These are phyloP conservation scores for Fusarium marasasianum DNA, from an alignment of 2,329 filamentous ascomycete genomes.

Conservation along the genomic window DNA sequence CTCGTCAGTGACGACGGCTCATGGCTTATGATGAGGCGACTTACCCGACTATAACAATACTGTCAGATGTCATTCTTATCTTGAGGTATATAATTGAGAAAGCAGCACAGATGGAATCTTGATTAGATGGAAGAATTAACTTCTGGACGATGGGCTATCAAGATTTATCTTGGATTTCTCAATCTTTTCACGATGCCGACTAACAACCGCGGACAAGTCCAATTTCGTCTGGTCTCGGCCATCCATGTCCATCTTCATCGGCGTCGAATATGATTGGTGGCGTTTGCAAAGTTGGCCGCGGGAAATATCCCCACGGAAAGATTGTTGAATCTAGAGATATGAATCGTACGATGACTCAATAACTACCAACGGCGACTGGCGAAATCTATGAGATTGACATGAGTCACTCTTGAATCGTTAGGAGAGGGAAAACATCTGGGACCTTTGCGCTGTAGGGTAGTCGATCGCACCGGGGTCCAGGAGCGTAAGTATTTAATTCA, in stretches of 20 bases:
- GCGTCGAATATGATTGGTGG: conserved; percentile 3
- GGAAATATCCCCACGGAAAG: background rate
- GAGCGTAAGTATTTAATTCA: background rate
- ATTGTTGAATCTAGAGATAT: background rate
- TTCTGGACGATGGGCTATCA: fast-evolving
- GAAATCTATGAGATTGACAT: too few species aligned
- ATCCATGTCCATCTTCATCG: background rate
- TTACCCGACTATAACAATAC: background rate
- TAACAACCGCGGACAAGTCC: background rate
- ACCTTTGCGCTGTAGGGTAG: background rate
- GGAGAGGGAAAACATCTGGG: too few species aligned
- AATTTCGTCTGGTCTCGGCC: background rate
- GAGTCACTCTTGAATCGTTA: too few species aligned
- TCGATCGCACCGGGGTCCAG: background rate
- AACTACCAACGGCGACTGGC: background rate
- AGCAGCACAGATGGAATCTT: fast-evolving
- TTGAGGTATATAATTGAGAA: fast-evolving
- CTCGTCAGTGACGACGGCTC: background rate
- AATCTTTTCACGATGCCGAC: background rate
- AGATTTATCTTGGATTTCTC: too few species aligned
- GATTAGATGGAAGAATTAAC: background rate
- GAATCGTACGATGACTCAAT: background rate
- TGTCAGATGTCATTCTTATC: background rate
- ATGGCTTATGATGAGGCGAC: background rate
- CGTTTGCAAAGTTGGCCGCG: background rate